Evolutionary conservation across 139 green algal species (phyloP).

Genomic region (Tetradesmus lagerheimii): DNA sequence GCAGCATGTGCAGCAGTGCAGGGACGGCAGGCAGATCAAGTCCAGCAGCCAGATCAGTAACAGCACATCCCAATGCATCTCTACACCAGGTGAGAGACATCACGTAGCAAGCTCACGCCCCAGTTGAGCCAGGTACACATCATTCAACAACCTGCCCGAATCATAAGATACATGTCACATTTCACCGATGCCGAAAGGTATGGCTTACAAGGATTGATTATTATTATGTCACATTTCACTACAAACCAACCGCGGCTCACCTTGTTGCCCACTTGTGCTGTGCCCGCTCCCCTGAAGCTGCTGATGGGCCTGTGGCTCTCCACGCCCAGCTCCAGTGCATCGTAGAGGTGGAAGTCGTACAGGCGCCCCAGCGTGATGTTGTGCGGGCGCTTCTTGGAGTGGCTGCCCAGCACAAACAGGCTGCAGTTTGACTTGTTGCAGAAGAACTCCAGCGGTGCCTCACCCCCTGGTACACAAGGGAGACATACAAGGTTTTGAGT

Average conservation of each 20-base stretch:
- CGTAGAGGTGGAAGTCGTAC: conserved; percentile 91
- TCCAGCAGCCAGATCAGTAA: not conserved
- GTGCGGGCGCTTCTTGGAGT: conserved; percentile 98
- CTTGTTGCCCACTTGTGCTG: conserved; percentile 61
- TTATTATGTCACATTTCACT: too few relatives aligned
- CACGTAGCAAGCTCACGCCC: too few relatives aligned
- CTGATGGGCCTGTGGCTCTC: conserved; percentile 66
- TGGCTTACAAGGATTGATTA: too few relatives aligned
- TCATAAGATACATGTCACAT: too few relatives aligned
- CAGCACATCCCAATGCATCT: not conserved
- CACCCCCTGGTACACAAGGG: too few relatives aligned
- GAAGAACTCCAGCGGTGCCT: conserved; percentile 83
- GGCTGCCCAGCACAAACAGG: conserved; percentile 86
- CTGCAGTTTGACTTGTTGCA: conserved; percentile 73
- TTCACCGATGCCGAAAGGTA: too few relatives aligned
- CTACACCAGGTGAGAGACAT: too few relatives aligned
- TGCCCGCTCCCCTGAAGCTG: conserved; percentile 47
- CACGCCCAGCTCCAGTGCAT: conserved; percentile 89
- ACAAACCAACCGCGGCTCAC: conserved; percentile 24
- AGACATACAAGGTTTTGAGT: too few relatives aligned
- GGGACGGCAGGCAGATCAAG: not conserved
- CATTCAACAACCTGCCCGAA: too few relatives aligned
- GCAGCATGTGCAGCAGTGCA: not conserved
- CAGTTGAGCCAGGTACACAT: too few relatives aligned
- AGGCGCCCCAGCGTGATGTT: conserved; percentile 95